These are phyloP conservation scores for Penicillium sp. DNA, from an alignment of 2,329 filamentous ascomycete genomes.

Conservation along the genomic window DNA sequence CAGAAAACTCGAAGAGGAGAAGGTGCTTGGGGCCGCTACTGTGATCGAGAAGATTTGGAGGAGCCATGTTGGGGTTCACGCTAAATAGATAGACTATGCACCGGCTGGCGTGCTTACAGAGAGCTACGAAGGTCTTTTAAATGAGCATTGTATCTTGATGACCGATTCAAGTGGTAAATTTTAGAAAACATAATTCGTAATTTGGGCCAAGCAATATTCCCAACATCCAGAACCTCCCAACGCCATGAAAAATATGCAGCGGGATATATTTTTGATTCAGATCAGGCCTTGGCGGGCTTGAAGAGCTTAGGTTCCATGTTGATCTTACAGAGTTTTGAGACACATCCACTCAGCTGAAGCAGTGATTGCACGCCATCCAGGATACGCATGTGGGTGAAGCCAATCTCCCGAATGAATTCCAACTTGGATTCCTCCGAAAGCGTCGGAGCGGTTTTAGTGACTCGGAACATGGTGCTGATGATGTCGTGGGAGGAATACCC, in stretches of 20 bases:
- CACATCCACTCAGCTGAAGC: conserved; percentile 86
- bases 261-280: conserved; percentile 8
- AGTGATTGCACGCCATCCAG: conserved; percentile 96
- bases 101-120: no score
- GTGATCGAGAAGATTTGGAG: conserved; percentile 30
- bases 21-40: conserved; percentile 47
- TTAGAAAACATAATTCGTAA: conserved; percentile 16
- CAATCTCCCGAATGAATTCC: conserved; percentile 98
- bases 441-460: conserved; percentile 91
- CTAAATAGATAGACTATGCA: no score
- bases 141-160: neutral
- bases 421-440: conserved; percentile 92
- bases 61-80: neutral
- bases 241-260: conserved; percentile 30
- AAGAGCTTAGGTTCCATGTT: conserved; percentile 94
- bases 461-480: conserved; percentile 98
- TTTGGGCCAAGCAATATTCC: neutral
- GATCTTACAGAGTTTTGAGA: conserved; percentile 86
- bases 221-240: conserved; percentile 12
- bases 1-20: conserved; percentile 55
- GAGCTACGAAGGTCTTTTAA: no score
- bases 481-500: conserved; percentile 99
- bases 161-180: no score
- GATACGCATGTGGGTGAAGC: conserved; percentile 98
- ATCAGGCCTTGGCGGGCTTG: conserved; percentile 42